phyloP scores from a whole-genome alignment of 257 asterid genomes.

The Verbena officinalis region DNA sequence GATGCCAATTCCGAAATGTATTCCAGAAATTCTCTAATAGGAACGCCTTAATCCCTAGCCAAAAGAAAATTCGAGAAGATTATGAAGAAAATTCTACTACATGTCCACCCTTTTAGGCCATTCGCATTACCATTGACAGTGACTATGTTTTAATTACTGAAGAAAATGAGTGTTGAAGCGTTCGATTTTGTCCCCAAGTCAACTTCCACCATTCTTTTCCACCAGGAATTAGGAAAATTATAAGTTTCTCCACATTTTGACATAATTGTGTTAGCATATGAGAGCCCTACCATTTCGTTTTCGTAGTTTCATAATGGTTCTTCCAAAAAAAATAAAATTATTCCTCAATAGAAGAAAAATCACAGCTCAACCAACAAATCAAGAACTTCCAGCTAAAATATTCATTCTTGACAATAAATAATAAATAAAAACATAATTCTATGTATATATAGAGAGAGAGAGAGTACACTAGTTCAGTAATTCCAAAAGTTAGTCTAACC shows the following conservation, averaged over 20 bases:
- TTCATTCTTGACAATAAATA: neutral
- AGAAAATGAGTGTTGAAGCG: neutral
- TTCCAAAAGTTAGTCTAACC: conserved; percentile 42
- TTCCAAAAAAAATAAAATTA: no score
- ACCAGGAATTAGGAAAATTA: neutral
- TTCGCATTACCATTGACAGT: neutral
- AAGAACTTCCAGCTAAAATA: conserved; percentile 15
- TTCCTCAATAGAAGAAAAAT: neutral
- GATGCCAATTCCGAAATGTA: neutral
- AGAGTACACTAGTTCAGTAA: neutral
- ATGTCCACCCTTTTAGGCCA: neutral
- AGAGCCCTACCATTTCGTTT: neutral
- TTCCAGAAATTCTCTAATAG: neutral
- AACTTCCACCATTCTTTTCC: conserved; percentile 30
- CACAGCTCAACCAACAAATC: conserved; percentile 5
- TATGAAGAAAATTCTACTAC: neutral
- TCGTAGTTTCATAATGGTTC: neutral
- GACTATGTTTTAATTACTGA: conserved; percentile 1
- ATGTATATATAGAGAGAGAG: neutral
- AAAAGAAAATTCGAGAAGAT: neutral
- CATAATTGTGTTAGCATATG: neutral
- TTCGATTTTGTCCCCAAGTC: conserved; percentile 26
- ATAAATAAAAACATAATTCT: neutral
- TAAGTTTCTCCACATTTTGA: neutral
- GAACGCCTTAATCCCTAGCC: neutral